phyloP scores from a whole-genome alignment of 202 grass and related monocot genomes.

The Tripidium arundinaceum region DNA sequence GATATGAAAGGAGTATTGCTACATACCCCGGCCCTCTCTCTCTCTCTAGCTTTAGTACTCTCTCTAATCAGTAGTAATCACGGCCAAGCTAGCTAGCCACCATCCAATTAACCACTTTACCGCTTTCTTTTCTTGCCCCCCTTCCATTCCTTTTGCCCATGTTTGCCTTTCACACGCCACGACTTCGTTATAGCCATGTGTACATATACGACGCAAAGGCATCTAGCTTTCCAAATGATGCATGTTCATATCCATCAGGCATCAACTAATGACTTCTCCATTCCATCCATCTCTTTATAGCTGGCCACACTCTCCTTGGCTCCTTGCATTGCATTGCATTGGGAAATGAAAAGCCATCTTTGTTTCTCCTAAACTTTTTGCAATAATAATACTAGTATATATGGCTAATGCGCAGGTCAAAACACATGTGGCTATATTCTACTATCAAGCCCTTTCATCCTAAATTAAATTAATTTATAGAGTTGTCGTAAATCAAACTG shows the following conservation, averaged over 20 bases:
- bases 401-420: conserved; percentile 28
- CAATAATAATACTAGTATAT: background rate
- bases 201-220: conserved; percentile 20
- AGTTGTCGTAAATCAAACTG: background rate
- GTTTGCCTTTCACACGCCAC: conserved; percentile 8
- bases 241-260: background rate
- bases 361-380: background rate
- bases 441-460: background rate
- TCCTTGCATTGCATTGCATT: background rate
- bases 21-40: too few species aligned
- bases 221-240: conserved; percentile 22
- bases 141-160: conserved; percentile 42
- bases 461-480: background rate
- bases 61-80: conserved; percentile 32
- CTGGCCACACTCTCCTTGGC: background rate
- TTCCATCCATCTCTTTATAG: background rate
- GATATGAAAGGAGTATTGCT: background rate
- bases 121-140: background rate
- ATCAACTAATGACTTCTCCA: background rate
- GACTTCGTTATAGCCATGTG: background rate
- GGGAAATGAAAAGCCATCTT: conserved; percentile 11
- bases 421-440: background rate
- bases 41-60: background rate
- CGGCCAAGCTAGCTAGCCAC: background rate
- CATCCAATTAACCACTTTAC: conserved; percentile 41